Conservation (phyloP, 257 asterid genomes). For the Eustoma russellianum region DNA sequence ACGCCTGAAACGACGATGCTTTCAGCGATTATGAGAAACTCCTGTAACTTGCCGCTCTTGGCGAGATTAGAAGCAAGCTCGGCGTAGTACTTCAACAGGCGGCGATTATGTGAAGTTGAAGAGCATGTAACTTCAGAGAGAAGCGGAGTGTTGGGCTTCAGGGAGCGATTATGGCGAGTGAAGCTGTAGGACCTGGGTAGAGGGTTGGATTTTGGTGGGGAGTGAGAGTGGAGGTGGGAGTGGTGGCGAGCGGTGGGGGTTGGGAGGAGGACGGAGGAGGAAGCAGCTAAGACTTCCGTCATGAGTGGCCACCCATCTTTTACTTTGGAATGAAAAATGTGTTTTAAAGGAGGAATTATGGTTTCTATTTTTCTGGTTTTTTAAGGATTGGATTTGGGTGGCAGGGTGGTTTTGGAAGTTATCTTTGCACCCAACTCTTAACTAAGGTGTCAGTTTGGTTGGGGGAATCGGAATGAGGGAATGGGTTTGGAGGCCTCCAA, state of each 20-base stretch:
- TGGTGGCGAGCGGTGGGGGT: slow-evolving; percentile 25
- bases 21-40: slow-evolving; percentile 60
- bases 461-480: too few species aligned
- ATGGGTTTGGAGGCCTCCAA: too few species aligned
- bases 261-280: slow-evolving; percentile 43
- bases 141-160: slow-evolving; percentile 19
- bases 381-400: slow-evolving; percentile 48
- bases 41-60: slow-evolving; percentile 60
- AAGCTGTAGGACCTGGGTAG: slow-evolving; percentile 22
- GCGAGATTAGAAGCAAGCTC: slow-evolving; percentile 70
- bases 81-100: slow-evolving; percentile 42
- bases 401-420: slow-evolving; percentile 5
- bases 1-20: slow-evolving; percentile 49
- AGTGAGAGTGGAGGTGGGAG: slow-evolving; percentile 17
- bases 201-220: slow-evolving; percentile 23
- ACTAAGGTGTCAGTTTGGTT: too few species aligned
- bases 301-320: slow-evolving; percentile 44
- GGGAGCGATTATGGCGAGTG: slow-evolving; percentile 11
- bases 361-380: slow-evolving; percentile 3
- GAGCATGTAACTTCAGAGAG: slow-evolving; percentile 38
- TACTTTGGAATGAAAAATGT: slow-evolving; percentile 13
- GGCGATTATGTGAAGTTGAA: slow-evolving; percentile 13
- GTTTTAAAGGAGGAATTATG: not conserved
- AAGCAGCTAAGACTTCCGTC: slow-evolving; percentile 62
- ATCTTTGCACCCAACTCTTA: too few species aligned